phyloP scores from a whole-genome alignment of 2,329 filamentous ascomycete genomes.

The Arthrobotrys entomopaga region DNA sequence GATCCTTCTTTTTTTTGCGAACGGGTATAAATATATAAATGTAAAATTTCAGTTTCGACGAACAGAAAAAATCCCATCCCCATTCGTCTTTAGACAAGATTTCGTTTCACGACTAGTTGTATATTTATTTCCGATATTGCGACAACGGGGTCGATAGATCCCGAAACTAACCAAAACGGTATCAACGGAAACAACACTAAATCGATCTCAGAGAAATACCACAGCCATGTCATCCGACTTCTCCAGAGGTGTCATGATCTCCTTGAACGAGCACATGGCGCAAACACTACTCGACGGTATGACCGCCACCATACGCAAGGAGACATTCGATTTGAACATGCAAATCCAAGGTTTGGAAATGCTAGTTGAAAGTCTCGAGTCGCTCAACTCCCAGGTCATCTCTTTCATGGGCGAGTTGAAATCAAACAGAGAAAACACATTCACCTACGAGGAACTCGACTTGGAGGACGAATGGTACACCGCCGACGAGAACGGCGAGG shows the following conservation, averaged over 20 bases:
- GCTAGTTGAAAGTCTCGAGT: slow-evolving; percentile 46
- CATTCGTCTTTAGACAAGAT: too few species aligned
- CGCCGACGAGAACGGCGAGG: slow-evolving; percentile 1
- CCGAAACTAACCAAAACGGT: background rate
- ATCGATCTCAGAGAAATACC: slow-evolving; percentile 16
- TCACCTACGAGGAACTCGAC: slow-evolving; percentile 50
- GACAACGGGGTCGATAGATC: too few species aligned
- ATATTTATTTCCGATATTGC: too few species aligned
- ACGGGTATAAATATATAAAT: too few species aligned
- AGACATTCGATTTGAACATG: slow-evolving; percentile 37
- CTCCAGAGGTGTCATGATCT: slow-evolving; percentile 48
- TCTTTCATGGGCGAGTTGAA: slow-evolving; percentile 43
- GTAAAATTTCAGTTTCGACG: too few species aligned
- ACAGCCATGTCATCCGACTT: slow-evolving; percentile 44
- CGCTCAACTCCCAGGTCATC: slow-evolving; percentile 34
- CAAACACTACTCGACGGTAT: slow-evolving; percentile 45
- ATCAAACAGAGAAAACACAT: slow-evolving; percentile 40
- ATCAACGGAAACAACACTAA: background rate
- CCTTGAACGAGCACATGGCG: slow-evolving; percentile 51
- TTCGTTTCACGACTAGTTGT: too few species aligned
- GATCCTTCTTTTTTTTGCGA: too few species aligned
- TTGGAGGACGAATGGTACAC: slow-evolving; percentile 39
- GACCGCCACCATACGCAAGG: slow-evolving; percentile 43
- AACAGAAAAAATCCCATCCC: too few species aligned
- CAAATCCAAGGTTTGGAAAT: slow-evolving; percentile 51